These are phyloP conservation scores for Fusarium sacchari DNA, from an alignment of 2,329 filamentous ascomycete species.

Conservation along the genomic window DNA sequence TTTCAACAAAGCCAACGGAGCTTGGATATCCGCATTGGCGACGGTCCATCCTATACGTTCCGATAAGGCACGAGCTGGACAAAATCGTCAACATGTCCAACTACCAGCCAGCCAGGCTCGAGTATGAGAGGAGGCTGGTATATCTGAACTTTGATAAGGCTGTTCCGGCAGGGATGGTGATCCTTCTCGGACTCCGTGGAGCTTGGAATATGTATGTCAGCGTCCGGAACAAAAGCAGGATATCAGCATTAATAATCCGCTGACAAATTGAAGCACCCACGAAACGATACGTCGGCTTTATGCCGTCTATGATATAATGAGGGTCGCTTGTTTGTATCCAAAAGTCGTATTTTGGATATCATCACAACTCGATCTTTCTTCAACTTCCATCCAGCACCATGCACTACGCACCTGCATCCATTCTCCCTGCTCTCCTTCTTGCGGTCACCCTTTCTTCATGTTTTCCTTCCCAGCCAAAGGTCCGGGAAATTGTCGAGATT, in stretches of 20 bases:
- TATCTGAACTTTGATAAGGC: background rate
- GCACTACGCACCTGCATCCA: background rate
- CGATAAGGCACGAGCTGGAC: no score
- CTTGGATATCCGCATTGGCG: no score
- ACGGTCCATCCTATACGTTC: no score
- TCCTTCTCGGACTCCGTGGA: background rate
- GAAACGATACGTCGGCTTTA: background rate
- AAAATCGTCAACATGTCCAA: no score
- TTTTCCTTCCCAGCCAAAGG: background rate
- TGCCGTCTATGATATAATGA: background rate
- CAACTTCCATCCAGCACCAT: background rate
- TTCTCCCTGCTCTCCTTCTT: background rate
- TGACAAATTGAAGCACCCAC: background rate
- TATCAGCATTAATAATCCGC: background rate
- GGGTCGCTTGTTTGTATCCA: background rate
- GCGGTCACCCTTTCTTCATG: background rate
- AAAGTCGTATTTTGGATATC: background rate
- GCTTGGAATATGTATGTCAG: background rate
- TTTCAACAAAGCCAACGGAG: no score
- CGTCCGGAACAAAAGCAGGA: background rate
- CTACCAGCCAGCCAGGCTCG: no score
- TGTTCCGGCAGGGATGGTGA: background rate
- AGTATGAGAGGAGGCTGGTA: no score
- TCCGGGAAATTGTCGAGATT: background rate
- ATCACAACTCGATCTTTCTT: background rate